phyloP scores from a whole-genome alignment of 805 yeast genomes.

The Zygosaccharomyces pseudorouxii region DNA sequence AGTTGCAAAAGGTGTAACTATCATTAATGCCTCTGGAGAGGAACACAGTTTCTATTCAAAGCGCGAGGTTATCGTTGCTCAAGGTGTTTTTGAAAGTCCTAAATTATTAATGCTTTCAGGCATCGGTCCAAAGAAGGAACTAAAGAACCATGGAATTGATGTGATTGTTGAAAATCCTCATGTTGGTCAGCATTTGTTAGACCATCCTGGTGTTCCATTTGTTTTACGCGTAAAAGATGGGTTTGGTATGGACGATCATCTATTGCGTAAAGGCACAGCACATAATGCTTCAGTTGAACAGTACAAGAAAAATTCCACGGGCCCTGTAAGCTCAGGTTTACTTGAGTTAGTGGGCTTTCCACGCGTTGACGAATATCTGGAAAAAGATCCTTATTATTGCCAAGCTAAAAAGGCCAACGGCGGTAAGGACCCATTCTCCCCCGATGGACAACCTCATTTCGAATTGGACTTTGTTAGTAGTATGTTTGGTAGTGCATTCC shows the following conservation, averaged over 20 bases:
- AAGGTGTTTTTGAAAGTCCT: constrained; percentile 35
- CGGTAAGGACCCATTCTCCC: constrained; percentile 28
- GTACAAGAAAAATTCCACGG: constrained; percentile 15
- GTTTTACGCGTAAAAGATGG: constrained; percentile 26
- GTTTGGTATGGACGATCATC: constrained; percentile 21
- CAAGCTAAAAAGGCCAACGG: constrained; percentile 27
- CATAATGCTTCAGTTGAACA: constrained; percentile 15
- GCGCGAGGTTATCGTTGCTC: constrained; percentile 28
- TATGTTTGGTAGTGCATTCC: constrained; percentile 29
- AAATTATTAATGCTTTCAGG: constrained; percentile 34
- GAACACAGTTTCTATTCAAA: constrained; percentile 24
- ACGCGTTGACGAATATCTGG: constrained; percentile 25
- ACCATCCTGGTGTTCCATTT: constrained; percentile 33
- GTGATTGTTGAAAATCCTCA: constrained; percentile 28
- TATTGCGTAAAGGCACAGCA: constrained; percentile 20
- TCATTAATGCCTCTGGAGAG: constrained; percentile 24
- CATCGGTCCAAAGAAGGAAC: constrained; percentile 30
- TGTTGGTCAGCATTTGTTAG: constrained; percentile 35
- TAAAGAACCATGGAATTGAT: constrained; percentile 27
- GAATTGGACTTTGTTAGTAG: constrained; percentile 27
- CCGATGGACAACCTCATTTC: constrained; percentile 31
- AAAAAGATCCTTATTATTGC: constrained; percentile 19
- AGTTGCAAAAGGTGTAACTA: constrained; percentile 25
- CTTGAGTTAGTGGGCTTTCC: constrained; percentile 27
- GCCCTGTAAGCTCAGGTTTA: constrained; percentile 25